phyloP scores from a whole-genome alignment of 495 filamentous ascomycete genomes.

The Aspergillus sparsus region DNA sequence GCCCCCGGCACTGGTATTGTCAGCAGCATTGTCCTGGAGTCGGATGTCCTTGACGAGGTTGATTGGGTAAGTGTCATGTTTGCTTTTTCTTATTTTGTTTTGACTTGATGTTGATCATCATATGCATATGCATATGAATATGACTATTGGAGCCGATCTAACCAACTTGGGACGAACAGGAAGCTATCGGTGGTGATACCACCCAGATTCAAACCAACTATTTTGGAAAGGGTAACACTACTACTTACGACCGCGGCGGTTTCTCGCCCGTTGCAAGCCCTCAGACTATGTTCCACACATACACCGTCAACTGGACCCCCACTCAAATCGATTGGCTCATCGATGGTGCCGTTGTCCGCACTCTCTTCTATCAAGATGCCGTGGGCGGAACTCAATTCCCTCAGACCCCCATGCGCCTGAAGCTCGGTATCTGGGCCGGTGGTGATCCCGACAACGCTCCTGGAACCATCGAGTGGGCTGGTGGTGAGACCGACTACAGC shows the following conservation, averaged over 20 bases:
- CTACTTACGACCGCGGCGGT: conserved; percentile 72
- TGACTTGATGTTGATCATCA: not conserved
- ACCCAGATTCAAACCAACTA: conserved; percentile 84
- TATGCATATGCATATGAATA: conserved; percentile 9
- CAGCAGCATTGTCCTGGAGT: conserved; percentile 79
- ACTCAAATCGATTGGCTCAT: conserved; percentile 75
- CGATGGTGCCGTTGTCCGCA: conserved; percentile 71
- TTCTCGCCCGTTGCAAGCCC: conserved; percentile 60
- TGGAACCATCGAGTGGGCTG: conserved; percentile 67
- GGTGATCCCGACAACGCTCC: conserved; percentile 68
- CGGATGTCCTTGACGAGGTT: conserved; percentile 92
- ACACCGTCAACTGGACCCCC: conserved; percentile 81
- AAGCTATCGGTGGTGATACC: conserved; percentile 60
- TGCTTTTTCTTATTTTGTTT: conserved; percentile 3
- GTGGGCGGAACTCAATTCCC: conserved; percentile 76
- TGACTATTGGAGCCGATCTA: conserved; percentile 4
- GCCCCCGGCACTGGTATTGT: conserved; percentile 74
- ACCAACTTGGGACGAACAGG: conserved; percentile 30
- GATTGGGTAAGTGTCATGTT: conserved; percentile 69
- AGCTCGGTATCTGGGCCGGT: conserved; percentile 80
- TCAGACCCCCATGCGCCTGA: conserved; percentile 85
- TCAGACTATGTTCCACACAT: conserved; percentile 73
- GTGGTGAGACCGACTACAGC: conserved; percentile 67
- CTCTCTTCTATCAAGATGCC: conserved; percentile 57
- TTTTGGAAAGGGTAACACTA: conserved; percentile 87